Evolutionary conservation across 2,329 filamentous ascomycete species (phyloP).

Genomic region (Penicillium sp.): DNA sequence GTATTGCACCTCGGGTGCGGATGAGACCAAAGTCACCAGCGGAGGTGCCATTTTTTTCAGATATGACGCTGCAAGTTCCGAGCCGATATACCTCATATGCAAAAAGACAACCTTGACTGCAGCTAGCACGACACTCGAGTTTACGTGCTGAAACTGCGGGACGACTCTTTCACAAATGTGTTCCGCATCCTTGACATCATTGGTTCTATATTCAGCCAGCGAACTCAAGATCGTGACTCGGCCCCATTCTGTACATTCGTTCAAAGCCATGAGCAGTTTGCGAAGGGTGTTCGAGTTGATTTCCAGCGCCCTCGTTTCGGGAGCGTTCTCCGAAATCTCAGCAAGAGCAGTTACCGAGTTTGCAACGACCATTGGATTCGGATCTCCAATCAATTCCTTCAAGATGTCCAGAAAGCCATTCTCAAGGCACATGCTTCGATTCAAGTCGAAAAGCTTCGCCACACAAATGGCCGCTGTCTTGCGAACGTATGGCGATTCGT

Average conservation of each 20-base stretch:
- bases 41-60: slow-evolving; percentile 98
- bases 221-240: slow-evolving; percentile 89
- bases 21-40: slow-evolving; percentile 89
- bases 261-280: slow-evolving; percentile 93
- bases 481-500: slow-evolving; percentile 96
- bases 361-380: slow-evolving; percentile 98
- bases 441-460: slow-evolving; percentile 94
- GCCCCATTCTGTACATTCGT: slow-evolving; percentile 98
- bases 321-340: slow-evolving; percentile 85
- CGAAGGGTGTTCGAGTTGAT: slow-evolving; percentile 81
- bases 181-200: slow-evolving; percentile 92
- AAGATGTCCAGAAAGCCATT: slow-evolving; percentile 92
- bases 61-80: slow-evolving; percentile 77
- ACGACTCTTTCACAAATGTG: slow-evolving; percentile 96
- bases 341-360: slow-evolving; percentile 92
- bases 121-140: slow-evolving; percentile 93
- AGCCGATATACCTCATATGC: slow-evolving; percentile 82
- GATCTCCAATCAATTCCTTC: slow-evolving; percentile 93
- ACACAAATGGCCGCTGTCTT: slow-evolving; percentile 98
- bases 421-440: slow-evolving; percentile 86
- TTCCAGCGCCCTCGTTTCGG: slow-evolving; percentile 81
- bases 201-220: slow-evolving; percentile 78
- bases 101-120: slow-evolving; percentile 97
- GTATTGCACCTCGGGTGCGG: slow-evolving; percentile 94
- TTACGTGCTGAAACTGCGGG: slow-evolving; percentile 97